Base-by-base conservation (phyloP, 495 filamentous ascomycete species). In the Daldinia caldariorum region DNA sequence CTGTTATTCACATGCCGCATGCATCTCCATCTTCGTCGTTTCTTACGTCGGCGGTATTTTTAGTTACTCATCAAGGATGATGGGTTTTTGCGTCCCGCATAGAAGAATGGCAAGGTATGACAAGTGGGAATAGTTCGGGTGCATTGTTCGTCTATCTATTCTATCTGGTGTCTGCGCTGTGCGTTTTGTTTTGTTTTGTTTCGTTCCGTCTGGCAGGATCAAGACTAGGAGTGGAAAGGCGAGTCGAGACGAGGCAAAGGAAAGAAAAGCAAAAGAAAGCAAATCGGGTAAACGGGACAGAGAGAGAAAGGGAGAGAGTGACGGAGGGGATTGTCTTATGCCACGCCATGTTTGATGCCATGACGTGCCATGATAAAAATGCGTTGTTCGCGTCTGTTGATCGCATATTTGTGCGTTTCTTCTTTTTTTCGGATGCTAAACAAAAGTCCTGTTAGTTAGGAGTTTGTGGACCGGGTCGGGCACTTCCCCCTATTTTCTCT, bases 381-480 rank as follows among this genome's bases (percentile, higher is more conserved):
- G 4, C n/a, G 31, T 20, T 59, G 39, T 58, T 41, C 20, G 20
- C 6, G 34, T 7, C 2, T 7, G 34, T n/a, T n/a, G n/a, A n/a
- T n/a, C 9, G 34, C 26, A 3, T 26, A 3, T 26, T 1, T 26
- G 26, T 26, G 26, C 26, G 26, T 1, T 14, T 58, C n/a, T 29
- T 43, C n/a, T 60, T 56, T 70, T 39, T 61, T 56, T 39, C 68
- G 54, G 58, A 63, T 58, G 57, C 62, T 53, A 47, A 56, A 69
- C 31, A 71, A 71, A 71, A 66, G 63, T 63, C 58, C 58, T 39
- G 63, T 71, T 60, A 43, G 63, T 71, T 60, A 43, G 69, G 69
- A 71, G 69, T 71, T 71, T 43, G 69, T 54, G 69, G 69, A 54
- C 39, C 60, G 63, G 63, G 53, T 55, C 34, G 26, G 63, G 68